Evolutionary conservation across 2,329 filamentous ascomycete genomes (phyloP), one percentile per base, ranked within the genome.

Genomic region (Dactylellina sp.): DNA sequence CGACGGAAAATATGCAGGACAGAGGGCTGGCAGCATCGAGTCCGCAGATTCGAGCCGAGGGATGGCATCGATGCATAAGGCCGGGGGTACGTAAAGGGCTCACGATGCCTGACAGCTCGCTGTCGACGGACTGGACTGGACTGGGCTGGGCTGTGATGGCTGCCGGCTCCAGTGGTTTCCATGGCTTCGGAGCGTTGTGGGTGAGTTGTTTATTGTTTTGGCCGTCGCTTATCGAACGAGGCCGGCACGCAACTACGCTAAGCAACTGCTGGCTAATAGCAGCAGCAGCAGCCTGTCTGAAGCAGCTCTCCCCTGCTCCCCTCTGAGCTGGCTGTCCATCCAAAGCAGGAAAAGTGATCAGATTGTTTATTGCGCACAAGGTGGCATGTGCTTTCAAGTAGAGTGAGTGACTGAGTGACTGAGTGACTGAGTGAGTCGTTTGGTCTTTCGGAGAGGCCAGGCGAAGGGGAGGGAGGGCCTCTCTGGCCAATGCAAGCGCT

Each of bases 111-210:
- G n/a, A n/a, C n/a, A n/a, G n/a, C n/a, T n/a, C n/a, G n/a, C n/a
- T n/a, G n/a, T n/a, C n/a, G n/a, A n/a, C n/a, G n/a, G n/a, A n/a
- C n/a, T n/a, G n/a, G n/a, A n/a, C n/a, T n/a, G n/a, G n/a, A n/a
- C n/a, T n/a, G n/a, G n/a, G n/a, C n/a, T n/a, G n/a, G n/a, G n/a
- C n/a, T n/a, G n/a, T n/a, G n/a, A n/a, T n/a, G n/a, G n/a, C n/a
- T n/a, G n/a, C n/a, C n/a, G n/a, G n/a, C n/a, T n/a, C n/a, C n/a
- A n/a, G 24, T 44, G 53, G 63, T 68, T 60, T 68, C 63, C 63
- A 68, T 60, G 63, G 53, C 37, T 57, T 57, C 63, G 46, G 39
- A 52, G 52, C 57, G 62, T 66, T 66, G 63, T 53, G 44, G 53
- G 39, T 52, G 62, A 20, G 52, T 59, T 59, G 53, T 68, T 57